Evolutionary conservation across 345 rosid species (phyloP).

Genomic region (Populus alba): DNA sequence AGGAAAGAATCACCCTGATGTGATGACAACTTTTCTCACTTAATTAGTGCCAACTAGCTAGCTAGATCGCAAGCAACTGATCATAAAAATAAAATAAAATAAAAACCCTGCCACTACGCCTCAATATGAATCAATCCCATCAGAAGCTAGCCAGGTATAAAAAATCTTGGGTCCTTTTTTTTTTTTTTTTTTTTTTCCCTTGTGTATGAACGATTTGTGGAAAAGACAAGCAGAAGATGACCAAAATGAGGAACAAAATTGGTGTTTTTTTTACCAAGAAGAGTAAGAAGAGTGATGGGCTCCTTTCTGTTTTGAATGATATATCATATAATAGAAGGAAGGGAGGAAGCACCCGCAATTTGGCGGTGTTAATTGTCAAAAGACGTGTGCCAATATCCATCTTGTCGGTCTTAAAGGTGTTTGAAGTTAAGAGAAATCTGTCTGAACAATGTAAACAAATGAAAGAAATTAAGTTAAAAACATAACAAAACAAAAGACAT

Average conservation of each 20-base stretch:
- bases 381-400: not conserved
- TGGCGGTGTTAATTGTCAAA: slow-evolving; percentile 2
- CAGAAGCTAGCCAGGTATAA: not conserved
- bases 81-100: too few relatives aligned
- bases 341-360: not conserved
- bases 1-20: not conserved
- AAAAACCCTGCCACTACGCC: not conserved
- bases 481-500: not conserved
- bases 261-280: not conserved
- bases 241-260: slow-evolving; percentile 5
- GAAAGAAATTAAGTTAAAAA: not conserved
- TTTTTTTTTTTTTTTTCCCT: not conserved
- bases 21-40: not conserved
- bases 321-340: not conserved
- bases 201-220: not conserved
- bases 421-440: slow-evolving; percentile 27
- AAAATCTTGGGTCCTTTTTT: not conserved
- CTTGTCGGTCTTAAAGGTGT: slow-evolving; percentile 18
- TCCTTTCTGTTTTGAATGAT: slow-evolving; percentile 5
- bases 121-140: not conserved
- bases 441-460: slow-evolving; percentile 3
- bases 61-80: not conserved
- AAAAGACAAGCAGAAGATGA: not conserved
- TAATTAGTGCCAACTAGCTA: not conserved
- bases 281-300: slow-evolving; percentile 3